phyloP scores from a whole-genome alignment of 2,329 filamentous ascomycete genomes.

The Sporothrix curviconia region DNA sequence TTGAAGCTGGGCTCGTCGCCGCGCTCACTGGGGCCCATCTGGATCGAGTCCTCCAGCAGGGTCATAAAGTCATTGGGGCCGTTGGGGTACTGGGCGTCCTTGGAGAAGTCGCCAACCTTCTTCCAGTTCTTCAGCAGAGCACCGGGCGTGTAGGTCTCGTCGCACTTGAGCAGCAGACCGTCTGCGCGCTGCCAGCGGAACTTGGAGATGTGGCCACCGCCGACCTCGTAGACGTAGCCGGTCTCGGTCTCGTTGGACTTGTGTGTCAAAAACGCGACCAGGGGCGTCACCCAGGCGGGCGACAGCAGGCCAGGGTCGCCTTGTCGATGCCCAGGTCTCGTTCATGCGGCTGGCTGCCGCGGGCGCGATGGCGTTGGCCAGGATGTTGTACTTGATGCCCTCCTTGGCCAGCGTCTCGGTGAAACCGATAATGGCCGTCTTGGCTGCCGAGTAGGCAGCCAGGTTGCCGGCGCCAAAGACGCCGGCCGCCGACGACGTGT shows the following conservation, averaged over 20 bases:
- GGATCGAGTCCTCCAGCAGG: slow-evolving; percentile 75
- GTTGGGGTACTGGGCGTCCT: slow-evolving; percentile 67
- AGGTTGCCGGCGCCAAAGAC: slow-evolving; percentile 95
- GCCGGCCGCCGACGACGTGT: slow-evolving; percentile 92
- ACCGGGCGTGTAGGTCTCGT: slow-evolving; percentile 79
- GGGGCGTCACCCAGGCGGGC: slow-evolving; percentile 90
- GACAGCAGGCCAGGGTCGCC: slow-evolving; percentile 81
- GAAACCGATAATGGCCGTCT: slow-evolving; percentile 91
- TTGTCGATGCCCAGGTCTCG: slow-evolving; percentile 82
- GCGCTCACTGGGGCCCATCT: slow-evolving; percentile 64
- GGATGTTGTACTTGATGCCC: slow-evolving; percentile 95
- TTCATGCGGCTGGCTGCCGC: slow-evolving; percentile 96
- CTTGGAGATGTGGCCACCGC: slow-evolving; percentile 88
- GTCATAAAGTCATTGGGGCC: slow-evolving; percentile 84
- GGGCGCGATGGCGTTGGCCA: slow-evolving; percentile 89
- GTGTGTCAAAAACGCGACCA: slow-evolving; percentile 85
- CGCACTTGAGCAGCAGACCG: slow-evolving; percentile 83
- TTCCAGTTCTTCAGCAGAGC: slow-evolving; percentile 87
- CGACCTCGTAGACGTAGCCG: slow-evolving; percentile 87
- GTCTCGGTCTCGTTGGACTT: slow-evolving; percentile 75
- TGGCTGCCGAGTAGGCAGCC: slow-evolving; percentile 94
- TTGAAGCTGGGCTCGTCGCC: slow-evolving; percentile 73
- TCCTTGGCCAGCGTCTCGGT: slow-evolving; percentile 98
- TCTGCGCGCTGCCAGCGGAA: slow-evolving; percentile 89
- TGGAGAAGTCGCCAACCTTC: slow-evolving; percentile 77